Evolutionary conservation across 2,329 filamentous ascomycete species (phyloP).

Genomic region (Pyricularia grisea): DNA sequence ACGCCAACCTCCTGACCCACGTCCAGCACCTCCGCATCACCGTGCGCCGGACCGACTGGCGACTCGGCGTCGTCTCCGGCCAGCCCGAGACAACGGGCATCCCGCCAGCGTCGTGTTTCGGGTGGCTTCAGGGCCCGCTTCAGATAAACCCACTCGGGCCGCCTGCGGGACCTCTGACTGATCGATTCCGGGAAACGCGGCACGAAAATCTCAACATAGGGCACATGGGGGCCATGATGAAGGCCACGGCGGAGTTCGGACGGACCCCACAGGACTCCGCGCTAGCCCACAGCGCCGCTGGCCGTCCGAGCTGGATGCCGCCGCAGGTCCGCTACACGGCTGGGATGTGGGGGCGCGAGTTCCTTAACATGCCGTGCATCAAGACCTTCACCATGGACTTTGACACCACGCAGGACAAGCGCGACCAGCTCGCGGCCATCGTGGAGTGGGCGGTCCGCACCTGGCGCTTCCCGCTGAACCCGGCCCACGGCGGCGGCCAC

Average conservation of each 20-base stretch:
- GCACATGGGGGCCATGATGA: not conserved
- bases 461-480: constrained; percentile 3
- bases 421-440: not conserved
- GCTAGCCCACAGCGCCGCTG: not conserved
- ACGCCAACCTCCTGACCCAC: not conserved
- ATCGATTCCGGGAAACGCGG: not conserved
- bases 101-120: not conserved
- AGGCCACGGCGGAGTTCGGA: not conserved
- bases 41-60: not conserved
- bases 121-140: not conserved
- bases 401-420: not conserved
- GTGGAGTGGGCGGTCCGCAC: not conserved
- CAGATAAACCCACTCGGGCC: not conserved
- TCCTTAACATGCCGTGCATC: constrained; percentile 2
- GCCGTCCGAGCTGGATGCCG: not conserved
- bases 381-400: constrained; percentile 6
- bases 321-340: not conserved
- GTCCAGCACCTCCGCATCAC: constrained; percentile 1
- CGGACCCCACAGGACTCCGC: not conserved
- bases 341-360: not conserved
- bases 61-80: no score
- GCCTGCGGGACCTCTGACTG: not conserved
- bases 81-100: not conserved
- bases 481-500: constrained; percentile 1
- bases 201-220: not conserved